Evolutionary conservation across 805 yeast species (phyloP), one percentile per base, ranked within the genome.

Genomic region (Nakazawaea populi): DNA sequence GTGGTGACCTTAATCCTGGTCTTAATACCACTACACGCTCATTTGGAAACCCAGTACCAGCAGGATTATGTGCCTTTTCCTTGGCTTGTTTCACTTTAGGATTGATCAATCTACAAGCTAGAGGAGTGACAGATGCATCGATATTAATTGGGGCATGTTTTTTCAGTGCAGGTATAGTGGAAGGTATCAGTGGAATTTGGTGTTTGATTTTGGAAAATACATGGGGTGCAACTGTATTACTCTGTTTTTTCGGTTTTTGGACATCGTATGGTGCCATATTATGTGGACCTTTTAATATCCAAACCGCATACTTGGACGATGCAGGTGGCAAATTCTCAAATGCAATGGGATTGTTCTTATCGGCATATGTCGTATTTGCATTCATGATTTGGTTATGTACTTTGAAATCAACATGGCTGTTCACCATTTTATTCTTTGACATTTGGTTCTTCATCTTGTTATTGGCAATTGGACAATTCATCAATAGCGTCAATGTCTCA

Each of bases 241-340:
- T 72, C 30, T 72, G 75, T 60, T 80, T 73, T 64, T 84, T 83
- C 28, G 77, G 80, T 0, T 80, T 79, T 60, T 80, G 82, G 77
- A 63, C 75, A 48, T 67, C 76, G 4, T 79, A 70, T 58, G 77
- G 77, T 3, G 73, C 75, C 49, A 65, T 79, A 6, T 60, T 70
- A 49, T 71, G 75, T 53, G 71, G 71, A 41, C 62, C 71, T 5
- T 77, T 77, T 57, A 76, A 73, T 1, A 69, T 77, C 30, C 52
- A 62, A 0, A 63, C 66, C 1, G 66, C 74, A 1, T 79, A 78
- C 53, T 57, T 61, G 11, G 62, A 64, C 4, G 76, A 70, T 42
- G 24, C 39, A 9, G 10, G 39, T 14, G 48, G 48, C 2, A 24
- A n/a, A 3, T 71, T 66, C 46, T 57, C 54, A 35, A 72, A 76